Conservation (phyloP, 1,284 basidiomycete species). For the Thelephora terrestris region DNA sequence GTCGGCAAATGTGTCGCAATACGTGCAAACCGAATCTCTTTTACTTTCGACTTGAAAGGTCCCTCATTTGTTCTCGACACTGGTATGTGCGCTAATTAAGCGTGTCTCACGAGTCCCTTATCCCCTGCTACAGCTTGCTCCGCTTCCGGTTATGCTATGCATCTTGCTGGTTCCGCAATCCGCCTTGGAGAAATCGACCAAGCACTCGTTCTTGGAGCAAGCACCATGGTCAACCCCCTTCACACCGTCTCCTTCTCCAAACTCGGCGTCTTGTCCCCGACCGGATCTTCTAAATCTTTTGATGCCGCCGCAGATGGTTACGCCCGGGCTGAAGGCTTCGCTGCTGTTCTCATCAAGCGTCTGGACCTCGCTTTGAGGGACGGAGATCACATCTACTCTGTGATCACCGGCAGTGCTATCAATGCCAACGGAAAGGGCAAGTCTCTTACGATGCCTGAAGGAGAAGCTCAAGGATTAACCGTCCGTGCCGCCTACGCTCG, state of each 20-base stretch:
- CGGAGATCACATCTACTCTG: slow-evolving; percentile 18
- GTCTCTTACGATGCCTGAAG: slow-evolving; percentile 22
- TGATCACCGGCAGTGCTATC: slow-evolving; percentile 20
- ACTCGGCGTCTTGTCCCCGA: slow-evolving; percentile 16
- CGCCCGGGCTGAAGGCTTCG: slow-evolving; percentile 15
- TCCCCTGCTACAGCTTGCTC: slow-evolving; percentile 7
- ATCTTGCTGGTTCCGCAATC: slow-evolving; percentile 11
- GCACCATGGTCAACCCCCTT: slow-evolving; percentile 18
- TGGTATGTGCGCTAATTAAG: neutral
- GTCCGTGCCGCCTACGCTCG: slow-evolving; percentile 20
- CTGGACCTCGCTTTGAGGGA: slow-evolving; percentile 18
- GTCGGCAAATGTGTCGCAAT: slow-evolving; percentile 21
- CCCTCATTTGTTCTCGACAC: slow-evolving; percentile 16
- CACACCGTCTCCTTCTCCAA: slow-evolving; percentile 24
- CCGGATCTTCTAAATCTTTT: slow-evolving; percentile 13
- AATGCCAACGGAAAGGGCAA: slow-evolving; percentile 23
- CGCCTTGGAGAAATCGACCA: slow-evolving; percentile 12
- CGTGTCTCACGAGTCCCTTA: neutral
- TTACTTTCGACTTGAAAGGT: slow-evolving; percentile 6
- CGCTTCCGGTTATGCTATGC: slow-evolving; percentile 10
- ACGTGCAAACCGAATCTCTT: slow-evolving; percentile 11
- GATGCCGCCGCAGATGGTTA: slow-evolving; percentile 9
- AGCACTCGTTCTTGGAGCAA: slow-evolving; percentile 14
- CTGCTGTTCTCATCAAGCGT: slow-evolving; percentile 21
- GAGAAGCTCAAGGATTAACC: slow-evolving; percentile 21